phyloP scores from a whole-genome alignment of 306 rosid genomes.

The Malus fusca region DNA sequence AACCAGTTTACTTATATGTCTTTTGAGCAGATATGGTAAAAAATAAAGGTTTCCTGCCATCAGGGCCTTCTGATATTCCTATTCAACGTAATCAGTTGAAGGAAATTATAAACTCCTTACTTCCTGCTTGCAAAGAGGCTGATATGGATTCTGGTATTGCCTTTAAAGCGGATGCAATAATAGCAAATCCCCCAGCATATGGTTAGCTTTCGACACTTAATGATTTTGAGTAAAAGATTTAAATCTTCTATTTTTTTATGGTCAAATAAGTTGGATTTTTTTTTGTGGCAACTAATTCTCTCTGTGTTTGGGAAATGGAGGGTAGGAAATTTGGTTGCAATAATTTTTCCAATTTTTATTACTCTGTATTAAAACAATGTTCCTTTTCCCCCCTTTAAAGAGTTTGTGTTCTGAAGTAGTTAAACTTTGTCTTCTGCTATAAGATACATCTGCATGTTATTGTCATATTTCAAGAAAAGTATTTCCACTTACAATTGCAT shows the following conservation, averaged over 20 bases:
- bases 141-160: constrained; percentile 73
- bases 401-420: not conserved
- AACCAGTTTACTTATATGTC: not conserved
- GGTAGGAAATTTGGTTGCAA: not conserved
- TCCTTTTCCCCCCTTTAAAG: not conserved
- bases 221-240: not conserved
- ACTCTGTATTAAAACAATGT: not conserved
- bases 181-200: constrained; percentile 98
- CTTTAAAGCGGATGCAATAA: constrained; percentile 87
- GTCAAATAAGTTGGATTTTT: not conserved
- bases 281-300: not conserved
- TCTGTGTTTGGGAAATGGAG: not conserved
- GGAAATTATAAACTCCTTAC: constrained; percentile 76
- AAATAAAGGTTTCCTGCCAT: constrained; percentile 96
- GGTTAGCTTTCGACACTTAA: constrained; percentile 42
- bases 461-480: not conserved
- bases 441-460: not conserved
- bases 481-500: not conserved
- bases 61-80: constrained; percentile 97
- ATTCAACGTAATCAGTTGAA: constrained; percentile 87
- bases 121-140: constrained; percentile 88
- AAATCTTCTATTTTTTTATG: not conserved
- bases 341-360: not conserved
- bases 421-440: not conserved
- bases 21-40: constrained; percentile 83